Conservation (phyloP, 371 early-diverging fungal genomes). For the Mortierella sp. region DNA sequence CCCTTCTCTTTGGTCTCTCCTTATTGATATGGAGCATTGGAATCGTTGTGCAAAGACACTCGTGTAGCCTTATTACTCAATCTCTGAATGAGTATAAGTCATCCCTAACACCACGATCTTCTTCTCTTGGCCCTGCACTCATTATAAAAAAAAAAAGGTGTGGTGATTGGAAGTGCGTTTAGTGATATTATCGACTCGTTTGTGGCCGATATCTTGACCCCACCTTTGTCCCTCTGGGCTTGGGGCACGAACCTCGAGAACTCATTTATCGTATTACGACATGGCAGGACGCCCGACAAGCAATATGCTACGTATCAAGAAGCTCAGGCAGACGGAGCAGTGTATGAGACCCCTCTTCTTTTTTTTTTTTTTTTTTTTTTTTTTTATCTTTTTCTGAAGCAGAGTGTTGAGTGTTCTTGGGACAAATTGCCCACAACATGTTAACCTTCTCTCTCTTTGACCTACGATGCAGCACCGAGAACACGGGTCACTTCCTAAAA, state of each 20-base stretch:
- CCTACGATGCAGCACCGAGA: conserved; percentile 40
- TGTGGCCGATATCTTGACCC: conserved; percentile 50
- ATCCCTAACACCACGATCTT: no score
- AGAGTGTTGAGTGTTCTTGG: background rate
- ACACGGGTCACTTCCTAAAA: conserved; percentile 46
- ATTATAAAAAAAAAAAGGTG: conserved; percentile 17
- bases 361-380: background rate
- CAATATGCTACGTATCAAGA: conserved; percentile 37
- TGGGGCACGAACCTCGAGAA: conserved; percentile 50
- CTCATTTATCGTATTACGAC: conserved; percentile 47
- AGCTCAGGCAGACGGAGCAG: conserved; percentile 54
- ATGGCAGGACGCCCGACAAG: conserved; percentile 24
- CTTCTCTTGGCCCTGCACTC: background rate
- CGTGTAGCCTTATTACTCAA: no score
- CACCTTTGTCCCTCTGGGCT: conserved; percentile 41
- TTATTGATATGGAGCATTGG: no score
- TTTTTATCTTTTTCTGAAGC: no score
- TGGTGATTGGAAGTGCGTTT: conserved; percentile 52
- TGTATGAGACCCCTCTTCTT: conserved; percentile 26
- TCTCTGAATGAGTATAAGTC: no score
- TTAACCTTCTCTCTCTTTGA: conserved; percentile 6
- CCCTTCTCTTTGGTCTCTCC: no score
- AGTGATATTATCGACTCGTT: conserved; percentile 47
- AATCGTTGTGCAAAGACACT: background rate
- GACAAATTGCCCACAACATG: background rate